Base-by-base conservation (phyloP, 257 asterid genomes). In the Jacaranda copaia region DNA sequence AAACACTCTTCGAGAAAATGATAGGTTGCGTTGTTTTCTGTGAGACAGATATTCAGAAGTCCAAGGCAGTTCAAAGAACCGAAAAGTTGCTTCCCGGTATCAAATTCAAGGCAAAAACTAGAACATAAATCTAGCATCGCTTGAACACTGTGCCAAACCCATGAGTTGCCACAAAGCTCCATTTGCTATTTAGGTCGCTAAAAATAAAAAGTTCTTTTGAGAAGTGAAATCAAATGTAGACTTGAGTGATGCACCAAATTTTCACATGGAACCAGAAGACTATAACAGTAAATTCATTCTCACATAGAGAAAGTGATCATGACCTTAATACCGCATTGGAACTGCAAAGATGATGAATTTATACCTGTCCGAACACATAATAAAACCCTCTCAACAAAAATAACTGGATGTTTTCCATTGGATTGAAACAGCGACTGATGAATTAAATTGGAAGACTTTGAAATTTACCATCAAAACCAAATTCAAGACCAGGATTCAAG, bases 1-100 rank as follows among this genome's bases (percentile, higher is more conserved):
- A 75, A 96, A 89, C 46, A 93, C 96, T 84, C 98, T 85, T 77
- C 94, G 92, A 46, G 99, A 97, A 84, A 93, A 90, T 76, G 87
- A 80, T 73, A 91, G 80, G 73, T 76, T 84, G 84, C 88, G 83
- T 38, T 56, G 79, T 85, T 91, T 89, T 25, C 98, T 96, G 91
- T 70, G 59, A 68, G 51, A 77, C 48, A 69, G 62, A 77, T 45
- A 55, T 68, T 55, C 74, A 74, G 52, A 72, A 77, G 76, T 63
- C 79, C 59, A 58, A 48, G 71, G 77, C 77, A 77, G 84, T 75
- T 55, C 19, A 73, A 77, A 69, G 70, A 61, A 70, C 68, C 70
- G 71, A 68, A 56, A 46, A 39, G 53, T 71, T 69, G 74, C 72
- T 25, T 64, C 68, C 74, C 74, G 67, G 77, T 55, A 74, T 8